Evolutionary conservation across 2,329 filamentous ascomycete genomes (phyloP), one percentile per base, ranked within the genome.

Genomic region (Tolypocladium ovalisporum): DNA sequence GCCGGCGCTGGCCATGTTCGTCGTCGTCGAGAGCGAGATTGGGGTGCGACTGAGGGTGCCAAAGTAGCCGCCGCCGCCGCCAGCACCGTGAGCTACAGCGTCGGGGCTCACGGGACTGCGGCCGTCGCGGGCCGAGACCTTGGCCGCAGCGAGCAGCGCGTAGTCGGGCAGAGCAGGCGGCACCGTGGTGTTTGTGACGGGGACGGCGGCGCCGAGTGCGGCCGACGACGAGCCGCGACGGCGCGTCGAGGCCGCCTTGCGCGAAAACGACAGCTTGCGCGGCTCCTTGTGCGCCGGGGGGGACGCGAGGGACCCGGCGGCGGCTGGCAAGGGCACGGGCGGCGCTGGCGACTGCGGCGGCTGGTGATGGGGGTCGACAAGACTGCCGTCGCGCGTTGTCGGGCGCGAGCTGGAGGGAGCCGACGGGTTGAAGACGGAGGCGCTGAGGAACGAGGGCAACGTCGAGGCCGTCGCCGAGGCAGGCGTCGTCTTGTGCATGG

Each of bases 141-240:
- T 79, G 39, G 77, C 76, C 4, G 76, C 74, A 51, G 75, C 74
- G n/a, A 76, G 68, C 57, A 80, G 75, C 5, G 77, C 77, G 68
- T 79, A 79, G 55, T 81, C 77, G 52, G 79, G 79, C 22, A 83
- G 72, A 7, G 79, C 77, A n/a, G 79, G 79, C 37, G 79, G 80
- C n/a, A n/a, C n/a, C n/a, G n/a, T n/a, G 51, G 71, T 73, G 27
- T 75, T 63, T 54, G 72, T 75, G 68, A 80, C 77, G 56, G 74
- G 78, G 53, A 75, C 67, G 61, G 74, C 66, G 61, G 69, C 67
- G 68, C 71, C 60, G 75, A 72, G 58, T n/a, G 72, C 74, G 40
- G 66, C 58, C 54, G 67, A 64, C 60, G 71, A 72, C 58, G 68
- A 71, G 56, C 70, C 69, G 52, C 75, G 71, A 10, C 74, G 71